Evolutionary conservation across 208 protist genomes (phyloP), one percentile per base, ranked within the genome.

Genomic region (Leptomonas pyrrhocoris): DNA sequence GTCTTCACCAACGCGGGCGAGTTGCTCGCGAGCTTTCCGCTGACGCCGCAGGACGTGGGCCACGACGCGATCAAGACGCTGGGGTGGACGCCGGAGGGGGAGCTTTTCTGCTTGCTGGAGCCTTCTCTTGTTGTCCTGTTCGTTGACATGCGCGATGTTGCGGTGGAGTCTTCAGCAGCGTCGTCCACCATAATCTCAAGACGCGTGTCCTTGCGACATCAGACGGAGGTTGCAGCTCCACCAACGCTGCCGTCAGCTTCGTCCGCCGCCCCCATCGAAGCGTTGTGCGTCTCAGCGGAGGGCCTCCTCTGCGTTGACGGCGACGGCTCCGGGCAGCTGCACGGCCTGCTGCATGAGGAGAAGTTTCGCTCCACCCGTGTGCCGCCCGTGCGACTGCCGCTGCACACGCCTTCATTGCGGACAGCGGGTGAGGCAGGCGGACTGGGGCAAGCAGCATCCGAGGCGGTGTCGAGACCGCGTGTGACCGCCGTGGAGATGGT

Each of bases 61-160:
- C 40, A 73, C 34, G 73, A 74, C 48, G 16, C 16, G 1, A 34
- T 73, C 25, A 45, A 31, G 15, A 56, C 43, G 0, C 65, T 81
- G 18, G 54, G 57, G n/a, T 89, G 74, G 80, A 84, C 80, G 2
- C 80, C 58, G 21, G 80, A 89, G 54, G 74, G 75, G n/a, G 65
- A 75, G 58, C 71, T 89, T 57, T 76, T 64, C 40, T 56, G 80
- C 11, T 23, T 89, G 1, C 77, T 78, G 0, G 51, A 66, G 18
- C 34, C 45, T 12, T 43, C 77, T 2, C 50, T 68, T 34, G 76
- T 73, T 28, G 57, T 81, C 0, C 60, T 84, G 7, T 84, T 85
- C 42, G 60, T 74, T 3, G 57, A 61, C 51, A 59, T 42, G 66
- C 51, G 62, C 12, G 55, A 57, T 16, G 48, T 68, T 9, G 56